Conservation (phyloP, 1,284 basidiomycete species). For the Heterobasidion occidentale region DNA sequence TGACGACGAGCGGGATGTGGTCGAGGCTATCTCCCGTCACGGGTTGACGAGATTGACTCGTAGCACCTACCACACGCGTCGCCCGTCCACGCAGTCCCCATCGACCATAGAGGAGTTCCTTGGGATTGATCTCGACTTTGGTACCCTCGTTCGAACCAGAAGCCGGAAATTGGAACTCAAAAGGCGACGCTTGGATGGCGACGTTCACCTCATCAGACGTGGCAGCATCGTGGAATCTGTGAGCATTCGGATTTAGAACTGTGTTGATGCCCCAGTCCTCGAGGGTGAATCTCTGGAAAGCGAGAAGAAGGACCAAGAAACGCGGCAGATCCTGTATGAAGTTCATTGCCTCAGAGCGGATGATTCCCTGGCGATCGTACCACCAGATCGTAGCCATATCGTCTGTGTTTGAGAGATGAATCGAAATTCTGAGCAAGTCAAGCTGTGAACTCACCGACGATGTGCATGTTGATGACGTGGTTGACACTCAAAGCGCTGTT, state of each 20-base stretch:
- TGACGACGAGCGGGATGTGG: background rate
- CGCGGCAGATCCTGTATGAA: slow-evolving; percentile 1
- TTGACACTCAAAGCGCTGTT: background rate
- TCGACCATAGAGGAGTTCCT: background rate
- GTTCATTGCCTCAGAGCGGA: background rate
- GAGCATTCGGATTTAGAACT: background rate
- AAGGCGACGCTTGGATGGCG: background rate
- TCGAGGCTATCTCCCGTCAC: background rate
- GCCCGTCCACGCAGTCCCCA: background rate
- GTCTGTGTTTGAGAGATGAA: background rate
- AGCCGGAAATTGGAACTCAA: background rate
- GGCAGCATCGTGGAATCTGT: background rate
- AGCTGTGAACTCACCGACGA: background rate
- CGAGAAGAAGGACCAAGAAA: slow-evolving; percentile 1
- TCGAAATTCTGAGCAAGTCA: background rate
- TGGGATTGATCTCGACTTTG: background rate
- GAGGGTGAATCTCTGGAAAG: slow-evolving; percentile 1
- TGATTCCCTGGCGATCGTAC: slow-evolving; percentile 1
- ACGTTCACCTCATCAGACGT: background rate
- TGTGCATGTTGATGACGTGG: background rate
- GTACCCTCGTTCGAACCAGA: too few relatives aligned
- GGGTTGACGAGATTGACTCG: background rate
- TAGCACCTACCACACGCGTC: background rate
- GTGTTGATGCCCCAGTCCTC: slow-evolving; percentile 2
- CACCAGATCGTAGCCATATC: slow-evolving; percentile 1